Conservation (phyloP, 2,329 filamentous ascomycete species). For the Colletotrichum sp. region DNA sequence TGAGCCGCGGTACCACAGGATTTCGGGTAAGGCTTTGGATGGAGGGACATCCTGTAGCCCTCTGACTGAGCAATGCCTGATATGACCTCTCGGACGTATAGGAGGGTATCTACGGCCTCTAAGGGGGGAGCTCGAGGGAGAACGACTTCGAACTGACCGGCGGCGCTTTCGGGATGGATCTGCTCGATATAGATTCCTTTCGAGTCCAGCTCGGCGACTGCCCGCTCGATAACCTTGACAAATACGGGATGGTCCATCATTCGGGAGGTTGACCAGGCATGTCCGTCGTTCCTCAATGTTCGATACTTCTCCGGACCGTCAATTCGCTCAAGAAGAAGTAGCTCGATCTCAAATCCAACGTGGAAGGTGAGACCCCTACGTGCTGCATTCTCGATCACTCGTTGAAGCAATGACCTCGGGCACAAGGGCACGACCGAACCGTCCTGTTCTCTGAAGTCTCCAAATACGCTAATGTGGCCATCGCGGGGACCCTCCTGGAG, state of each 20-base stretch:
- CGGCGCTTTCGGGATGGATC: constrained; percentile 76
- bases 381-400: constrained; percentile 56
- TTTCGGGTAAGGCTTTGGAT: constrained; percentile 70
- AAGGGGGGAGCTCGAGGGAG: constrained; percentile 68
- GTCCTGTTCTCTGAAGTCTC: constrained; percentile 66
- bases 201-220: constrained; percentile 62
- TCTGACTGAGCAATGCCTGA: constrained; percentile 66
- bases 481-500: constrained; percentile 63
- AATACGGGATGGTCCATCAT: constrained; percentile 64
- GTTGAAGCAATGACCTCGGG: constrained; percentile 68
- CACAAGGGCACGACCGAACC: constrained; percentile 60
- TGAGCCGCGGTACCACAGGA: constrained; percentile 71
- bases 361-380: constrained; percentile 62
- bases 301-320: constrained; percentile 37
- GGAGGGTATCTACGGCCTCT: constrained; percentile 72
- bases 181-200: constrained; percentile 73
- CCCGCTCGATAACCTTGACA: constrained; percentile 67
- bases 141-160: constrained; percentile 80
- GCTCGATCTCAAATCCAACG: constrained; percentile 83
- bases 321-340: constrained; percentile 68
- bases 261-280: constrained; percentile 74
- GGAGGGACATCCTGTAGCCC: constrained; percentile 71
- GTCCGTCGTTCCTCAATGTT: constrained; percentile 61
- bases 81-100: constrained; percentile 75
- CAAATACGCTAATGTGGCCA: constrained; percentile 69